Conservation (phyloP, 306 rosid species). For the Potentilla sterilis region DNA sequence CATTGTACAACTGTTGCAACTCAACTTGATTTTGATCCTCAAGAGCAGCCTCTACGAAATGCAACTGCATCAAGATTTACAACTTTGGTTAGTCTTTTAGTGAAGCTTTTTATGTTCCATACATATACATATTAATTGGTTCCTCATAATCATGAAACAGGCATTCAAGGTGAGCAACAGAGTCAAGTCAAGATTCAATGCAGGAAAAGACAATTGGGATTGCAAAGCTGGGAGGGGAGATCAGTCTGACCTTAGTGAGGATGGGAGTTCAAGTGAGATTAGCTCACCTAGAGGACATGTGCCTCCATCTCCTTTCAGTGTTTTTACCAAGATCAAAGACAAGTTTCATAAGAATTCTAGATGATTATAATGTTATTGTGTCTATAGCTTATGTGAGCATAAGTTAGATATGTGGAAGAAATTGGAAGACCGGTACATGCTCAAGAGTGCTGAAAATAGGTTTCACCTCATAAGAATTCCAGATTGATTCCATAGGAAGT, state of each 20-base stretch:
- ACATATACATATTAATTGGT: constrained; percentile 9
- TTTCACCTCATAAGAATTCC: background rate
- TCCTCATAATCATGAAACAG: constrained; percentile 48
- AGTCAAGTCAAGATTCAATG: constrained; percentile 69
- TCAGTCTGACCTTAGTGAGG: constrained; percentile 69
- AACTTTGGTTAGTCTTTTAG: constrained; percentile 70
- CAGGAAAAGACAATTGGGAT: constrained; percentile 51
- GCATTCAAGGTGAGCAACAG: constrained; percentile 90
- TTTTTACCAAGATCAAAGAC: constrained; percentile 49
- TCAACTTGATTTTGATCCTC: constrained; percentile 79
- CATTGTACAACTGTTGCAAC: constrained; percentile 37
- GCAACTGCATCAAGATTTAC: constrained; percentile 76
- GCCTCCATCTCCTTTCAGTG: constrained; percentile 47
- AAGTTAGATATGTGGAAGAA: background rate
- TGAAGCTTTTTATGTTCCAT: constrained; percentile 19
- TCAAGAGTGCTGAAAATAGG: too few species aligned
- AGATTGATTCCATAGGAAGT: background rate
- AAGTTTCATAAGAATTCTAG: constrained; percentile 41
- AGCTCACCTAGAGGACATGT: constrained; percentile 81
- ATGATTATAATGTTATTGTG: background rate
- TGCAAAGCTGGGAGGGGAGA: constrained; percentile 66
- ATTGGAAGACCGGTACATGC: too few species aligned
- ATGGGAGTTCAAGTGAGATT: constrained; percentile 83
- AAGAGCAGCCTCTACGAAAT: constrained; percentile 66
- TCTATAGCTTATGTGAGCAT: background rate